These are phyloP conservation scores for Diaporthe capsici DNA, from an alignment of 2,329 filamentous ascomycete genomes.

Conservation along the genomic window DNA sequence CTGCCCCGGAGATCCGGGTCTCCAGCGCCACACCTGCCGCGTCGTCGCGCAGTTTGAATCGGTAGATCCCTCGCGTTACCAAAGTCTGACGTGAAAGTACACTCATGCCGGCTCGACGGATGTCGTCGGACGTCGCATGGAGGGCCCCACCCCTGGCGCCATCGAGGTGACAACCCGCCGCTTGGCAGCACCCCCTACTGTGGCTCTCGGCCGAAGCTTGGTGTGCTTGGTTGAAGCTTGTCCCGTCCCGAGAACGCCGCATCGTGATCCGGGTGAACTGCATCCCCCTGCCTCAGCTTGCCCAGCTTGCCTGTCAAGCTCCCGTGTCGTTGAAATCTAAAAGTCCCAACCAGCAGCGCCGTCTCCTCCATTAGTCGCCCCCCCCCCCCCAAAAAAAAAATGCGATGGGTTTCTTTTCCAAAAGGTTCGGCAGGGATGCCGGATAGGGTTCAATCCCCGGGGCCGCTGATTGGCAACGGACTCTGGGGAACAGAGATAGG, in stretches of 20 bases:
- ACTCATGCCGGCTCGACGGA: not conserved
- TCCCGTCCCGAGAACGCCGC: not conserved
- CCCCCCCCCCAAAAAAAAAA: not conserved
- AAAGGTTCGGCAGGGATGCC: not conserved
- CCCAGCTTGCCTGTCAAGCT: not conserved
- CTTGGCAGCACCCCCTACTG: not conserved
- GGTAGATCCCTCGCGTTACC: not conserved
- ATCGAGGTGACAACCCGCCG: not conserved
- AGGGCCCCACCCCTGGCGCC: not conserved
- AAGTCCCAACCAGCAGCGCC: not conserved
- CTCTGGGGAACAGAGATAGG: not conserved
- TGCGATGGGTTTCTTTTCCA: not conserved
- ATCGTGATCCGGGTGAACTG: not conserved
- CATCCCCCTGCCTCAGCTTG: not conserved
- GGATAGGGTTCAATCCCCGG: not conserved
- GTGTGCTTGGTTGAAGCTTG: not conserved
- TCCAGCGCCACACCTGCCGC: not conserved
- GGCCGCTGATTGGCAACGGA: slow-evolving; percentile 15
- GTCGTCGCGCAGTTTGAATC: not conserved
- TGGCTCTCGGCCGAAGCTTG: not conserved
- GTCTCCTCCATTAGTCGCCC: not conserved
- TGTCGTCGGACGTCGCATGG: not conserved
- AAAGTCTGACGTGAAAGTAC: not conserved
- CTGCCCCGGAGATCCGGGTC: not conserved
- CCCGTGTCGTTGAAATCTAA: not conserved